Evolutionary conservation across 495 filamentous ascomycete genomes (phyloP).

Genomic region (Hypoxylon perforatum): DNA sequence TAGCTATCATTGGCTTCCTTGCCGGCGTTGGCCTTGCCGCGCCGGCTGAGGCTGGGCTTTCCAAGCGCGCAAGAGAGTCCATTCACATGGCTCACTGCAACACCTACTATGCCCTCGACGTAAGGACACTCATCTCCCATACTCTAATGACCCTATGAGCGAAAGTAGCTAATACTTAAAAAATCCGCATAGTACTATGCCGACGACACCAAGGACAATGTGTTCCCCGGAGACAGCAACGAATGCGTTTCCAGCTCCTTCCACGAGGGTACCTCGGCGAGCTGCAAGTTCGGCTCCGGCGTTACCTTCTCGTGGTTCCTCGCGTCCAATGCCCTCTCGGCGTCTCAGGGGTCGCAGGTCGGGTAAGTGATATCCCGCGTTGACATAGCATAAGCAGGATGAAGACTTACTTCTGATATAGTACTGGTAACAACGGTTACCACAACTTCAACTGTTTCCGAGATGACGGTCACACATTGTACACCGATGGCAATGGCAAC

Average conservation of each 20-base stretch:
- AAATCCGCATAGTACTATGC: conserved; percentile 23
- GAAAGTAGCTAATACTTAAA: not conserved
- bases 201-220: conserved; percentile 34
- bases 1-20: conserved; percentile 12
- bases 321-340: not conserved
- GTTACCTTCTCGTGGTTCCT: conserved; percentile 28
- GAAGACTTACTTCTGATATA: conserved; percentile 4
- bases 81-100: conserved; percentile 35
- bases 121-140: conserved; percentile 2
- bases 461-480: conserved; percentile 35
- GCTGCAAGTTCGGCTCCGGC: conserved; percentile 35
- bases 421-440: conserved; percentile 31
- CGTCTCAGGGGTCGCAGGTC: conserved; percentile 5
- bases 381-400: not conserved
- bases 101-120: conserved; percentile 24
- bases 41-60: not conserved
- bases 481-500: conserved; percentile 30
- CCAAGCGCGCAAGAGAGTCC: conserved; percentile 21
- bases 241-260: conserved; percentile 19
- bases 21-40: conserved; percentile 11
- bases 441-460: conserved; percentile 36
- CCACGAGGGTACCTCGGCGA: conserved; percentile 20
- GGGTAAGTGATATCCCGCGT: conserved; percentile 23
- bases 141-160: too few relatives aligned
- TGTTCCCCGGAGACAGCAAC: conserved; percentile 22